These are phyloP conservation scores for Xylaria sp. DNA, from an alignment of 2,329 filamentous ascomycete species.

Conservation along the genomic window DNA sequence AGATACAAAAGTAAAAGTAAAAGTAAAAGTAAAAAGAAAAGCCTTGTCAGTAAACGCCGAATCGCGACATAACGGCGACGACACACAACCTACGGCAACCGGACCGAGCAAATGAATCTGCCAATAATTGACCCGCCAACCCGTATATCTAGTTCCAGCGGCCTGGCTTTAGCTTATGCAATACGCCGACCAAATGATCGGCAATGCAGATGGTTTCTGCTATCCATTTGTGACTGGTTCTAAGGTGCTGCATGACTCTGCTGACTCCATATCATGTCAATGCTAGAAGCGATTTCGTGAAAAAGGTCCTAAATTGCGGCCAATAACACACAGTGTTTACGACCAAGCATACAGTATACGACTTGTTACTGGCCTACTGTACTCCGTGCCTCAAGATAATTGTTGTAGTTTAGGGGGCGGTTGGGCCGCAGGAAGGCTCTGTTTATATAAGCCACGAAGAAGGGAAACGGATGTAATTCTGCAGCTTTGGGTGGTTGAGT, in stretches of 20 bases:
- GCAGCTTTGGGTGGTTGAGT: background rate
- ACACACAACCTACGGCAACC: background rate
- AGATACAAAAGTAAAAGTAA: background rate
- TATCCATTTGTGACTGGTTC: slow-evolving; percentile 25
- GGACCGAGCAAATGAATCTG: background rate
- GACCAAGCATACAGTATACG: slow-evolving; percentile 1
- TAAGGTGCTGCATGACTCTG: slow-evolving; percentile 36
- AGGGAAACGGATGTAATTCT: background rate
- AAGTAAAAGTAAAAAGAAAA: slow-evolving; percentile 1
- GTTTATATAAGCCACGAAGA: slow-evolving; percentile 2
- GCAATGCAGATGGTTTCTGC: slow-evolving; percentile 23
- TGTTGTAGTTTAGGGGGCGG: background rate
- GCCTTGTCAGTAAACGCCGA: background rate
- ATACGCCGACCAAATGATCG: slow-evolving; percentile 16
- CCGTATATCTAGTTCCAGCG: background rate
- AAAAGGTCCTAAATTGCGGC: slow-evolving; percentile 13
- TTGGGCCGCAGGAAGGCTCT: background rate
- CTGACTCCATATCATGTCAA: slow-evolving; percentile 23
- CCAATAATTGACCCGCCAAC: background rate
- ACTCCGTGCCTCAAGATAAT: background rate
- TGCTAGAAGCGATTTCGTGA: slow-evolving; percentile 3
- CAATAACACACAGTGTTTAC: slow-evolving; percentile 4
- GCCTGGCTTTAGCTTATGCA: slow-evolving; percentile 1
- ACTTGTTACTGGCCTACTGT: background rate
- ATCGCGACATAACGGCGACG: slow-evolving; percentile 1